phyloP scores from a whole-genome alignment of 345 rosid species.

The Theobroma cacao region DNA sequence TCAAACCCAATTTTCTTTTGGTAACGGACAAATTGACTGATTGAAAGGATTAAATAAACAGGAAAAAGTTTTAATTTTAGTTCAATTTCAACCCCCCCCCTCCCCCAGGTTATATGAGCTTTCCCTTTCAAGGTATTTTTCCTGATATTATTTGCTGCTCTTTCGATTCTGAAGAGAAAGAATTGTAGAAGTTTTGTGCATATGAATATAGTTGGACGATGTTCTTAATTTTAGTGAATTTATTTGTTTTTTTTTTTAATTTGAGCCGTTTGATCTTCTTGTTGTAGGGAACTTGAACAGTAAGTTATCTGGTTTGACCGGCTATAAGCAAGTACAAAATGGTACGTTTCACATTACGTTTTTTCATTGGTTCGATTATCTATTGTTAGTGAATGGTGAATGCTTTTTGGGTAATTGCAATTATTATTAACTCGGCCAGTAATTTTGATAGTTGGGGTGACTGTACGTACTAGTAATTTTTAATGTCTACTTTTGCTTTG shows the following conservation, averaged over 20 bases:
- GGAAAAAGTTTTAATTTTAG: background rate
- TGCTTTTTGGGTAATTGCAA: background rate
- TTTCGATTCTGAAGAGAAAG: background rate
- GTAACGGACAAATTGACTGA: background rate
- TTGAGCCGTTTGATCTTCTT: background rate
- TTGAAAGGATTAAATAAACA: background rate
- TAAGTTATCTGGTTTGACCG: slow-evolving; percentile 2
- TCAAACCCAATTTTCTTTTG: background rate
- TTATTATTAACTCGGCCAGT: background rate
- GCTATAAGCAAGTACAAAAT: slow-evolving; percentile 25
- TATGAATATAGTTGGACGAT: background rate
- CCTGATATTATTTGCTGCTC: too few species aligned
- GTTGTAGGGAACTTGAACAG: slow-evolving; percentile 26
- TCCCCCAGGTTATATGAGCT: background rate
- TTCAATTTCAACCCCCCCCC: background rate
- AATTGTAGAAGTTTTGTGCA: background rate
- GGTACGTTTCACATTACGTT: slow-evolving; percentile 20
- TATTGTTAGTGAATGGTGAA: background rate
- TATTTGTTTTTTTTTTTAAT: background rate
- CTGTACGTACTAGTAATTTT: background rate
- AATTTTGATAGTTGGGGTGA: background rate
- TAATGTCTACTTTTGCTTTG: background rate
- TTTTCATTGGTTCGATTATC: background rate
- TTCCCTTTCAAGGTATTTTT: background rate
- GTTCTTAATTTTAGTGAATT: background rate